Evolutionary conservation across 169 alveolate genomes (phyloP).

Genomic region (Cryptosporidium bovis): DNA sequence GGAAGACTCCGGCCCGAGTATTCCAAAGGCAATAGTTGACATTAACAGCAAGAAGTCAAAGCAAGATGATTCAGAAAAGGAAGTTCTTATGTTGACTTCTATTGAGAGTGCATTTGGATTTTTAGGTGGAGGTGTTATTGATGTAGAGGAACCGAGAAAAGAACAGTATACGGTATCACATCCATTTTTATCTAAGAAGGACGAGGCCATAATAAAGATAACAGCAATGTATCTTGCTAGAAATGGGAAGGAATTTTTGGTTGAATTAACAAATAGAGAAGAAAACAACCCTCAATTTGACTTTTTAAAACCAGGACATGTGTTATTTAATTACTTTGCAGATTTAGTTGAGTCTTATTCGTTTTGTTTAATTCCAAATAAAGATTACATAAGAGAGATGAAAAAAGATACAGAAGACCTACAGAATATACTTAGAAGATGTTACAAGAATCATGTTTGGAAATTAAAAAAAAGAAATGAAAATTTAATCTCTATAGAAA

Average conservation of each 20-base stretch:
- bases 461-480: conserved; percentile 86
- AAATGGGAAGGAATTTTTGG: conserved; percentile 95
- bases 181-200: conserved; percentile 84
- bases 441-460: conserved; percentile 74
- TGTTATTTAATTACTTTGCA: conserved; percentile 93
- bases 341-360: conserved; percentile 93
- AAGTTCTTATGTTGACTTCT: conserved; percentile 60
- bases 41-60: conserved; percentile 78
- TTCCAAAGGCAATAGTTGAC: conserved; percentile 79
- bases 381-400: conserved; percentile 86
- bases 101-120: conserved; percentile 69
- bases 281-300: conserved; percentile 91
- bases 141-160: conserved; percentile 77
- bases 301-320: conserved; percentile 95
- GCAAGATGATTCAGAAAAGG: conserved; percentile 72
- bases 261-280: conserved; percentile 90
- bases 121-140: conserved; percentile 77
- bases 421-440: conserved; percentile 29
- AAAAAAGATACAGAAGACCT: conserved; percentile 84
- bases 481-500: conserved; percentile 77
- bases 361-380: conserved; percentile 91
- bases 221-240: conserved; percentile 97
- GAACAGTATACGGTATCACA: conserved; percentile 79
- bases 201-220: conserved; percentile 91
- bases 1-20: conserved; percentile 78